Percentiles rank a stretch among this genome's conserved stretches.
Conservation (phyloP, 2,329 filamentous ascomycete genomes). For the Microcyclospora pomicola region DNA sequence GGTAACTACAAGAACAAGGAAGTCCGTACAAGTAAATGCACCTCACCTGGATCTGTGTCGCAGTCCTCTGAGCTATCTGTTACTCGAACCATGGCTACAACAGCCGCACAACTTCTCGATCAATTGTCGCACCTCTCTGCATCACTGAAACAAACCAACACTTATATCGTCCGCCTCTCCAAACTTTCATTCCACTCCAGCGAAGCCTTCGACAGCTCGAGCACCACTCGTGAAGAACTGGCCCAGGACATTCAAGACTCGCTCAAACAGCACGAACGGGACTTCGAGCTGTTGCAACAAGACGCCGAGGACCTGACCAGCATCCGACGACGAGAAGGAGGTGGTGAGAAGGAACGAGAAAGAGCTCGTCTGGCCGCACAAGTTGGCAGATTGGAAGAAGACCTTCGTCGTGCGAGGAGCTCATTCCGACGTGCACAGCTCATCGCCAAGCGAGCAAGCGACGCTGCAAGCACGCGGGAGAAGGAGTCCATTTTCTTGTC, state of each 20-base stretch:
- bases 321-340: slow-evolving; percentile 26
- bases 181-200: slow-evolving; percentile 48
- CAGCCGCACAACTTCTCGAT: slow-evolving; percentile 8
- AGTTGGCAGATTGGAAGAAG: slow-evolving; percentile 51
- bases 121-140: slow-evolving; percentile 32
- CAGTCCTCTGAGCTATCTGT: too few species aligned
- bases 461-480: slow-evolving; percentile 61
- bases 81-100: slow-evolving; percentile 9
- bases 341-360: slow-evolving; percentile 41
- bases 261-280: slow-evolving; percentile 66
- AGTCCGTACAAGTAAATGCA: too few species aligned
- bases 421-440: slow-evolving; percentile 74
- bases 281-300: slow-evolving; percentile 65
- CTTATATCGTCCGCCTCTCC: slow-evolving; percentile 42
- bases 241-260: slow-evolving; percentile 66
- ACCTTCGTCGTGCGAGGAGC: slow-evolving; percentile 52
- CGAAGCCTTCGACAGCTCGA: slow-evolving; percentile 42
- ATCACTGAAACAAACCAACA: slow-evolving; percentile 38
- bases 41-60: too few species aligned
- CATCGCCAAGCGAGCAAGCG: slow-evolving; percentile 59
- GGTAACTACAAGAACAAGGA: too few species aligned
- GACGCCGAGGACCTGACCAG: slow-evolving; percentile 57
- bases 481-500: slow-evolving; percentile 57
- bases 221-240: slow-evolving; percentile 53
- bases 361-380: slow-evolving; percentile 49